A percentile compares a stretch with the other conserved stretches of the same genome.
Conservation (phyloP, 2,329 filamentous ascomycete species). For the Periconia sp. region DNA sequence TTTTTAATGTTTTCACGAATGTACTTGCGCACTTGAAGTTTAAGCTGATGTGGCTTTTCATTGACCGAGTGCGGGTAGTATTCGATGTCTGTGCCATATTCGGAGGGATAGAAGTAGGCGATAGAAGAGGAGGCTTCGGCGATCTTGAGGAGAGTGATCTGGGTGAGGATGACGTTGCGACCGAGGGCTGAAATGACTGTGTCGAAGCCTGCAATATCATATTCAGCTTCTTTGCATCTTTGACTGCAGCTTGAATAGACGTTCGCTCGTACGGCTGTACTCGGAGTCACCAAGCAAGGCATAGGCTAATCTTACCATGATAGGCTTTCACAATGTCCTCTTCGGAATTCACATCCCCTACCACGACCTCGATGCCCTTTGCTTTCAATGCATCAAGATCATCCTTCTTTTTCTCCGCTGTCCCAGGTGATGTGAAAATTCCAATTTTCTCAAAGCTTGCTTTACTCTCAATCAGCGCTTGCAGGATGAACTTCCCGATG, state of each 20-base stretch:
- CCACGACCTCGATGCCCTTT: conserved; percentile 60
- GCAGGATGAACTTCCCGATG: conserved; percentile 59
- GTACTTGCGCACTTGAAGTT: conserved; percentile 70
- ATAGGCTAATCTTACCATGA: conserved; percentile 42
- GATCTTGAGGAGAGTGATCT: conserved; percentile 66
- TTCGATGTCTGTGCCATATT: conserved; percentile 52
- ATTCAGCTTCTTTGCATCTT: neutral
- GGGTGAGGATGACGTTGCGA: conserved; percentile 64
- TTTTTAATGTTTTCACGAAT: conserved; percentile 60
- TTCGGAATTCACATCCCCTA: conserved; percentile 61
- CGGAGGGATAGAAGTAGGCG: conserved; percentile 69
- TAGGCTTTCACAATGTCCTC: conserved; percentile 64
- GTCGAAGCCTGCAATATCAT: conserved; percentile 56
- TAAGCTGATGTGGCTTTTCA: conserved; percentile 73
- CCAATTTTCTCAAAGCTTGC: conserved; percentile 57
- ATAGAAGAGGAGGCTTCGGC: conserved; percentile 62
- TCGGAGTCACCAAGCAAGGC: neutral
- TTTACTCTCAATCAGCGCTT: conserved; percentile 56
- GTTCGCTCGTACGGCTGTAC: no score
- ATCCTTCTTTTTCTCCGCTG: conserved; percentile 57
- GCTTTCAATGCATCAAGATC: conserved; percentile 56
- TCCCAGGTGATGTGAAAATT: conserved; percentile 63
- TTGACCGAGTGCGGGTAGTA: conserved; percentile 64
- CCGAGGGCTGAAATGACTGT: conserved; percentile 71
- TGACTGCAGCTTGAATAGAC: neutral